Base-by-base conservation (phyloP, 495 filamentous ascomycete species). In the Sabuloglossum arenarium region DNA sequence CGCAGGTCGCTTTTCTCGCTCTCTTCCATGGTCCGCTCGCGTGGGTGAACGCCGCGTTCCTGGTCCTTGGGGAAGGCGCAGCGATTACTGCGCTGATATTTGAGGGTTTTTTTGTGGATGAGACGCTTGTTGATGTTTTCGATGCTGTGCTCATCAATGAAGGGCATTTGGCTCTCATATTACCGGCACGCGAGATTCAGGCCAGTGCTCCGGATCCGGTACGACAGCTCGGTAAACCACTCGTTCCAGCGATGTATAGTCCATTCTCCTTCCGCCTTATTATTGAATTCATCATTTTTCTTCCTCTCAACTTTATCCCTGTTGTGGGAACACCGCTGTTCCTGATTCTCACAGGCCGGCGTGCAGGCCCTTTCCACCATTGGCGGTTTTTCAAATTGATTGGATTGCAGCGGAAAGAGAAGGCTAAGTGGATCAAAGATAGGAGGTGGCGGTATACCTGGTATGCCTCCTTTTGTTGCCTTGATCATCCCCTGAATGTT, bases 21-120 rank as follows among this genome's bases (percentile, higher is more conserved):
- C 68, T 84, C 60, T 82, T 83, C 62, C 79, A 82, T 62, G 72
- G 74, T 5, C 59, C 58, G 14, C 68, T 71, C 1, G 79, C 80
- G 31, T 84, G 78, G 76, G 59, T 82, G 37, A 83, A 75, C 63
- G 80, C 72, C 42, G 75, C 75, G 14, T 74, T 83, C 63, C 63
- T 83, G 21, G 78, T 83, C 14, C 73, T 84, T n/a, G 80, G 77
- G 12, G 79, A 83, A 69, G 80, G 77, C 16, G 71, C 75, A 0
- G 77, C 75, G 0, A 75, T 83, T 25, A 72, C 78, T 9, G 74
- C 78, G 0, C 63, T 75, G 0, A 70, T 84, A 6, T 84, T 83
- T 59, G 80, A 84, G 64, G 78, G 77, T 0, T 80, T 84, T 59
- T 76, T 84, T 50, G 79, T 81, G 23, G 80, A 84, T 59, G 76